Percentiles rank a stretch among this genome's conserved stretches.
Conservation (phyloP, 129 eudicot genomes). For the Deinandra increscens region DNA sequence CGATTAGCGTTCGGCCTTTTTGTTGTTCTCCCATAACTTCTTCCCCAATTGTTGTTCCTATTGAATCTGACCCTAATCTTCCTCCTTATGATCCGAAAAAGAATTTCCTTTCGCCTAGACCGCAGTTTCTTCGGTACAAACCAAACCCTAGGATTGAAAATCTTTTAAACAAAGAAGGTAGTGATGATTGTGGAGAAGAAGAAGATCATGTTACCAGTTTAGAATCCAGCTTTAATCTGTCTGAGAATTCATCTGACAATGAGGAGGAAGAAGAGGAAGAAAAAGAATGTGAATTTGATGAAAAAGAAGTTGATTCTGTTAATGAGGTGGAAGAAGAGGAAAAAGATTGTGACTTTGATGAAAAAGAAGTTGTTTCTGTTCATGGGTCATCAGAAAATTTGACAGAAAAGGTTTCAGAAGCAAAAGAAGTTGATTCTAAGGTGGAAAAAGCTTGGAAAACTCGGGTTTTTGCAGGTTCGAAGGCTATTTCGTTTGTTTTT, state of each 20-base stretch:
- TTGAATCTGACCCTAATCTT: slow-evolving; percentile 62
- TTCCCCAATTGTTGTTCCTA: slow-evolving; percentile 54
- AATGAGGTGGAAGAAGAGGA: slow-evolving; percentile 44
- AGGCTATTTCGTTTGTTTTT: slow-evolving; percentile 39
- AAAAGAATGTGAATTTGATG: slow-evolving; percentile 17
- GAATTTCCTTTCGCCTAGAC: slow-evolving; percentile 82
- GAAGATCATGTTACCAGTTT: slow-evolving; percentile 33
- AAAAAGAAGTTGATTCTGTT: slow-evolving; percentile 30
- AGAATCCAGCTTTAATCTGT: slow-evolving; percentile 44
- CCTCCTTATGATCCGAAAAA: slow-evolving; percentile 90
- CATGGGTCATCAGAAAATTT: slow-evolving; percentile 34
- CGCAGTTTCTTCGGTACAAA: slow-evolving; percentile 74
- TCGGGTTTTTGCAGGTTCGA: slow-evolving; percentile 32
- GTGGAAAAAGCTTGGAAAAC: slow-evolving; percentile 24
- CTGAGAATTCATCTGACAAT: slow-evolving; percentile 44
- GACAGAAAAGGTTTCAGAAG: slow-evolving; percentile 22
- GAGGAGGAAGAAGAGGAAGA: slow-evolving; percentile 45
- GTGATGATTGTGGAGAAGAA: slow-evolving; percentile 33
- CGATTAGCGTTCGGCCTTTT: slow-evolving; percentile 8
- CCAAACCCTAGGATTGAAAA: slow-evolving; percentile 62
- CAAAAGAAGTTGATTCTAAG: slow-evolving; percentile 25
- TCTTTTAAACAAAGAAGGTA: slow-evolving; percentile 37
- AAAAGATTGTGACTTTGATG: slow-evolving; percentile 10
- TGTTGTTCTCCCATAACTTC: slow-evolving; percentile 34
- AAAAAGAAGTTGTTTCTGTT: slow-evolving; percentile 20